Conservation (phyloP, 768 basidiomycete species). For the Tricholoma sp. region DNA sequence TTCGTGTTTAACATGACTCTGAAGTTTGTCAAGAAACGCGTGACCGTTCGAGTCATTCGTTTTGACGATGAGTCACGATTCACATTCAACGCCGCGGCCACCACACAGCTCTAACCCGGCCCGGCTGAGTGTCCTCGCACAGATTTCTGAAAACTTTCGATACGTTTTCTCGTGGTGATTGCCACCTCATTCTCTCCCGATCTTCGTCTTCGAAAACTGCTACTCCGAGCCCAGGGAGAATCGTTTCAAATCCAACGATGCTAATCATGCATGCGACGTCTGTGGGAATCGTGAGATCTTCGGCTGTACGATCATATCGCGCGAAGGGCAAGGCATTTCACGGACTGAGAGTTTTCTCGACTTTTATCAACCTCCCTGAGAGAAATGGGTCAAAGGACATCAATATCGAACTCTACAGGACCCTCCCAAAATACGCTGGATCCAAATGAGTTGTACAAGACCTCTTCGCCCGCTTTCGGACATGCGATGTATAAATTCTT, state of each 20-base stretch:
- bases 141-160: neutral
- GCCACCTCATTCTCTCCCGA: too few relatives aligned
- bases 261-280: too few relatives aligned
- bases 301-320: neutral
- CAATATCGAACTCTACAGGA: neutral
- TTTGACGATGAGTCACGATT: neutral
- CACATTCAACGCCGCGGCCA: too few relatives aligned
- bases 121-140: too few relatives aligned
- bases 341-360: neutral
- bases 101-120: too few relatives aligned
- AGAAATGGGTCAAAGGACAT: neutral
- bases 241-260: too few relatives aligned
- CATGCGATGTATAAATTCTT: conserved; percentile 50
- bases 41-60: neutral
- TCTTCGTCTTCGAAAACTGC: too few relatives aligned
- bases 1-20: too few relatives aligned
- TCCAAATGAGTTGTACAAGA: conserved; percentile 15
- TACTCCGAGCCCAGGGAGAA: too few relatives aligned
- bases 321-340: neutral
- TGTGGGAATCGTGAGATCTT: too few relatives aligned
- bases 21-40: neutral
- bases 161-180: too few relatives aligned
- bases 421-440: neutral
- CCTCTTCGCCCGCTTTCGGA: conserved; percentile 43
- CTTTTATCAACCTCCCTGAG: neutral